Percentiles rank a stretch among this genome's conserved stretches.
Conservation (phyloP, 768 basidiomycete species). For the Exidia glandulosa region DNA sequence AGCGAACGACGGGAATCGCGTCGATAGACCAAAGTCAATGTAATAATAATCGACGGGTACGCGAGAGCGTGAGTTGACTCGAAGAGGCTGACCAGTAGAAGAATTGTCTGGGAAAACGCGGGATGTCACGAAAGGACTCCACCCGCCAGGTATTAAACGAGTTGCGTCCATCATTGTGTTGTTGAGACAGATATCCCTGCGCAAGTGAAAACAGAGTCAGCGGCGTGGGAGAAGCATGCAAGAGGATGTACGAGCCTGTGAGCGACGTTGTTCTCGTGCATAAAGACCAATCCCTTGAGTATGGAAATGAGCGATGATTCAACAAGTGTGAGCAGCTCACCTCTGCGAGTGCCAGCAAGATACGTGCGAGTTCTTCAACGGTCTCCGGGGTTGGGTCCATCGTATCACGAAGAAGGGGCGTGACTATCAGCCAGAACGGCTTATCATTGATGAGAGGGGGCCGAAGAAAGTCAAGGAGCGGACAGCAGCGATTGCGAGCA, state of each 20-base stretch:
- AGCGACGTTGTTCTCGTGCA: background rate
- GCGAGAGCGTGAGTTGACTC: background rate
- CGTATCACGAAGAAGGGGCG: constrained; percentile 11
- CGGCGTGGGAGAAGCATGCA: background rate
- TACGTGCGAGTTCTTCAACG: constrained; percentile 1
- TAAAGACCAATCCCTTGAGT: background rate
- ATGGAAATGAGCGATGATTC: constrained; percentile 11
- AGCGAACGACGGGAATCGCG: constrained; percentile 3
- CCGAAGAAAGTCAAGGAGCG: constrained; percentile 8
- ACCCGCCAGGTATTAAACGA: constrained; percentile 11
- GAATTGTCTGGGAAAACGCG: constrained; percentile 2
- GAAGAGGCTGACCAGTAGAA: background rate
- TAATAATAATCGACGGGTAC: constrained; percentile 13
- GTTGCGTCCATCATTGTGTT: constrained; percentile 16
- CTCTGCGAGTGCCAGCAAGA: constrained; percentile 10
- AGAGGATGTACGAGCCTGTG: background rate
- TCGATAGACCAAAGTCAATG: constrained; percentile 18
- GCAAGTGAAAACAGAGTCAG: background rate
- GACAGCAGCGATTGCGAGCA: constrained; percentile 11
- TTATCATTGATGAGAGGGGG: background rate
- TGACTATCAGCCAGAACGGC: constrained; percentile 8
- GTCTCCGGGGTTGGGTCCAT: constrained; percentile 9
- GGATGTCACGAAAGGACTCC: constrained; percentile 3
- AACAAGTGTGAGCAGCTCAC: constrained; percentile 8
- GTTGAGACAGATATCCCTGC: constrained; percentile 12